Base-by-base conservation (phyloP, 176 grass and related monocot genomes). In the Triticum timopheevii region DNA sequence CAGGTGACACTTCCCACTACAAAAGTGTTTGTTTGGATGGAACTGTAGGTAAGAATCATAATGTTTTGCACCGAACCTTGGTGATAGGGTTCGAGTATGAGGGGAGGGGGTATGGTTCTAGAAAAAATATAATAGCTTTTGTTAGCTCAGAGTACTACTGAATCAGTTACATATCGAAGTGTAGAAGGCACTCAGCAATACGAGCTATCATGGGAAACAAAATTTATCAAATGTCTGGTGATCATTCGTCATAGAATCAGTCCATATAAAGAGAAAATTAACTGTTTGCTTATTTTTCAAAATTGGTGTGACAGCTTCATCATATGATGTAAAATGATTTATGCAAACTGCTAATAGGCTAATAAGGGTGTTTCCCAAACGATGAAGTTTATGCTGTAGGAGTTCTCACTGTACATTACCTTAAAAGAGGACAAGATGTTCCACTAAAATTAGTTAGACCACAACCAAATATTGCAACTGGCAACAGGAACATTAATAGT, bases 1-100 rank as follows among this genome's bases (percentile, higher is more conserved):
- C 47, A 76, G 40, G 81, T 84, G 69, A 42, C 81, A 54, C 50
- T 62, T 70, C 30, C 81, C 61, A 80, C 69, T 90, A 34, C 39
- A 58, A 0, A 87, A 61, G 19, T 38, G n/a, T 66, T 47, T 83
- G 54, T 56, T 86, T 42, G 2, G 13, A 59, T 12, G 5, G 45
- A 62, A 84, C 67, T 83, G 20, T 80, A 76, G 81, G 35, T 35
- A n/a, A 12, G 61, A 76, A 69, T 67, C 68, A 84, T 76, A 13
- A 73, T 79, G 42, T 19, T 15, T n/a, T 62, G 7, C 61, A 59
- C 76, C 28, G 64, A n/a, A 5, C 34, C 42, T 74, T 44, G 65
- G 45, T 61, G 35, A 61, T 39, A 68, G 38, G 15, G 73, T 40
- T 19, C 42, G 8, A 39, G 10, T 78, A 58, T 45, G 27, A 6